phyloP scores from a whole-genome alignment of 345 rosid genomes.

The Hirschfeldia incana region DNA sequence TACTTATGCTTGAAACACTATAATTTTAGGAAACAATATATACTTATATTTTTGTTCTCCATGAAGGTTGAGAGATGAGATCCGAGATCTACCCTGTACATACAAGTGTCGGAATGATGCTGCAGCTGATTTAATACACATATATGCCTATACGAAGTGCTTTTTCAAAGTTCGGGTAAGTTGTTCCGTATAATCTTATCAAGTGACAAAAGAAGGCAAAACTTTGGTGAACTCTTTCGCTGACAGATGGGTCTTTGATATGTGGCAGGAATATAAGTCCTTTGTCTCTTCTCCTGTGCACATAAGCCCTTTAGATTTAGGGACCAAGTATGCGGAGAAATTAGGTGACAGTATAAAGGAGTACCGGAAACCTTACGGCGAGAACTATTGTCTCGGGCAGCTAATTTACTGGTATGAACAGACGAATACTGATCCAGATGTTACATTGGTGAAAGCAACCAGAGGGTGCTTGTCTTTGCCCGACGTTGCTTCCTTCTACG shows the following conservation, averaged over 20 bases:
- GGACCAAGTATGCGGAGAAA: conserved; percentile 79
- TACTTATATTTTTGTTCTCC: conserved; percentile 14
- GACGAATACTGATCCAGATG: conserved; percentile 79
- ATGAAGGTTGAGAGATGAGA: conserved; percentile 93
- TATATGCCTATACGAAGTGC: conserved; percentile 86
- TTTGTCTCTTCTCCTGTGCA: conserved; percentile 84
- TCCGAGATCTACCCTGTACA: conserved; percentile 83
- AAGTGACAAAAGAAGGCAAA: conserved; percentile 4
- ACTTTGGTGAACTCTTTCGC: conserved; percentile 14
- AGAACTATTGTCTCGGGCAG: conserved; percentile 95
- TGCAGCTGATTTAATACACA: conserved; percentile 96
- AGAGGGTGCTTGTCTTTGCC: conserved; percentile 94
- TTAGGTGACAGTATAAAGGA: conserved; percentile 69
- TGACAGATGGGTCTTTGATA: conserved; percentile 26
- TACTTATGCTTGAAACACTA: not conserved
- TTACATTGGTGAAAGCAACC: conserved; percentile 62
- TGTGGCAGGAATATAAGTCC: conserved; percentile 66
- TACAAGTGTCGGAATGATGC: conserved; percentile 96
- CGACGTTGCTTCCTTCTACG: conserved; percentile 80
- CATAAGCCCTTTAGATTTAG: conserved; percentile 91
- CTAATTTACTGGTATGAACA: conserved; percentile 94
- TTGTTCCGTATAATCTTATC: conserved; percentile 6
- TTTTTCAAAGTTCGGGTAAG: conserved; percentile 81
- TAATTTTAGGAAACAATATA: not conserved
- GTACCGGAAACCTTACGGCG: conserved; percentile 86